These are phyloP conservation scores for Ceratocystis smalleyi DNA, from an alignment of 2,329 filamentous ascomycete species.

Conservation along the genomic window DNA sequence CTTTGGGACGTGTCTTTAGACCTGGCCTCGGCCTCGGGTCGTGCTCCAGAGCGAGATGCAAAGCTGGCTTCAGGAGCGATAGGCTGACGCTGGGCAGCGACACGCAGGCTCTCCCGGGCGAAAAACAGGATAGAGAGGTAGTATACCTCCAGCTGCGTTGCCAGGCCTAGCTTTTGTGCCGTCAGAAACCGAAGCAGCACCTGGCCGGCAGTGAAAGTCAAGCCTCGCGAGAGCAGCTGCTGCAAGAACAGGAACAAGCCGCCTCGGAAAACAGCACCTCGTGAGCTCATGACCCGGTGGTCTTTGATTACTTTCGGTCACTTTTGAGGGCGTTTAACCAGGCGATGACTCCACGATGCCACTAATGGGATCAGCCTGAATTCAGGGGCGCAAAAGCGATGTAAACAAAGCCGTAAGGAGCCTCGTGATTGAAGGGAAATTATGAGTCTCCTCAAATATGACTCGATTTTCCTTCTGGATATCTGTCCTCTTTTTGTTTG, in stretches of 20 bases:
- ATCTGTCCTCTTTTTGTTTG: too few species aligned
- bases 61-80: background rate
- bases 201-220: conserved; percentile 89
- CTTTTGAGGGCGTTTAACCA: too few species aligned
- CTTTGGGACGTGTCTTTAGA: conserved; percentile 22
- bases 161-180: conserved; percentile 66
- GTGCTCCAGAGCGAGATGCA: background rate
- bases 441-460: background rate
- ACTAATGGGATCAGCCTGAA: background rate
- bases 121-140: conserved; percentile 91
- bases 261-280: conserved; percentile 41
- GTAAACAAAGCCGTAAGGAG: background rate
- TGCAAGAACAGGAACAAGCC: conserved; percentile 76
- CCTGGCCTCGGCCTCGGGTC: background rate
- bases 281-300: conserved; percentile 4
- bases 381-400: background rate
- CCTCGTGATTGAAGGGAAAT: background rate
- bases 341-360: background rate
- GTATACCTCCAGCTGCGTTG: conserved; percentile 83
- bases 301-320: background rate
- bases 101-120: conserved; percentile 73
- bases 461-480: too few species aligned
- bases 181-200: conserved; percentile 76
- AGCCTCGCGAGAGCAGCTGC: conserved; percentile 69
- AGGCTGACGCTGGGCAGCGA: conserved; percentile 70